Evolutionary conservation across 305 asterid genomes (phyloP).

Genomic region (Fraxinus albicans): DNA sequence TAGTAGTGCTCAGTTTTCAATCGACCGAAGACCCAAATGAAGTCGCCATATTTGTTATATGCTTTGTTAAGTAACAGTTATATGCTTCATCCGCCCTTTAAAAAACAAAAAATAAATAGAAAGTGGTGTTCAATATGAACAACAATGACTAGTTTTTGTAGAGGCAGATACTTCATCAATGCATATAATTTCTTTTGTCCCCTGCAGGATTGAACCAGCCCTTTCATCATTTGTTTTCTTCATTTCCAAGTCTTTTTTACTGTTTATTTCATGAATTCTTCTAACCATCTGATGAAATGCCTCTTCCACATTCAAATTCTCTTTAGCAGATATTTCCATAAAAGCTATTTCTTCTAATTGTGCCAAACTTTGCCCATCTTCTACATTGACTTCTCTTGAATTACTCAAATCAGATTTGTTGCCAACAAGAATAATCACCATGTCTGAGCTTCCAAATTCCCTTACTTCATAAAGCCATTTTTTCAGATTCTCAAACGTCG

Average conservation of each 20-base stretch:
- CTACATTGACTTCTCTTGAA: slow-evolving; percentile 58
- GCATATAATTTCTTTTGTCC: slow-evolving; percentile 53
- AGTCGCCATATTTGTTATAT: background rate
- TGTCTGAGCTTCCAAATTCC: slow-evolving; percentile 58
- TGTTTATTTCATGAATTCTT: slow-evolving; percentile 52
- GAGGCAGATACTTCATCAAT: slow-evolving; percentile 75
- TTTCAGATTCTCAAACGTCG: slow-evolving; percentile 62
- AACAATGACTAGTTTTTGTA: slow-evolving; percentile 58
- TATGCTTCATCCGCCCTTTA: background rate
- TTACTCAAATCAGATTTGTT: slow-evolving; percentile 62
- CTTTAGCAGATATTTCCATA: slow-evolving; percentile 85
- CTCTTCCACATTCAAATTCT: slow-evolving; percentile 76
- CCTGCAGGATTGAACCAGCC: slow-evolving; percentile 30
- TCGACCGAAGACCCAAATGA: background rate
- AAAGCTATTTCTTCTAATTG: slow-evolving; percentile 61
- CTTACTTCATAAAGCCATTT: slow-evolving; percentile 78
- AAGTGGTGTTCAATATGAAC: slow-evolving; percentile 31
- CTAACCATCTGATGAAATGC: slow-evolving; percentile 73
- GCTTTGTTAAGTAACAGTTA: background rate
- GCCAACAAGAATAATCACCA: slow-evolving; percentile 81
- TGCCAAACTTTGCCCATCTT: slow-evolving; percentile 73
- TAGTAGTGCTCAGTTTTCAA: background rate
- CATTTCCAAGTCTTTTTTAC: slow-evolving; percentile 51
- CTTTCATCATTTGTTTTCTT: slow-evolving; percentile 34
- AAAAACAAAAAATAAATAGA: background rate